Conservation (phyloP, 169 alveolate genomes). For the Eimeria praecox region DNA sequence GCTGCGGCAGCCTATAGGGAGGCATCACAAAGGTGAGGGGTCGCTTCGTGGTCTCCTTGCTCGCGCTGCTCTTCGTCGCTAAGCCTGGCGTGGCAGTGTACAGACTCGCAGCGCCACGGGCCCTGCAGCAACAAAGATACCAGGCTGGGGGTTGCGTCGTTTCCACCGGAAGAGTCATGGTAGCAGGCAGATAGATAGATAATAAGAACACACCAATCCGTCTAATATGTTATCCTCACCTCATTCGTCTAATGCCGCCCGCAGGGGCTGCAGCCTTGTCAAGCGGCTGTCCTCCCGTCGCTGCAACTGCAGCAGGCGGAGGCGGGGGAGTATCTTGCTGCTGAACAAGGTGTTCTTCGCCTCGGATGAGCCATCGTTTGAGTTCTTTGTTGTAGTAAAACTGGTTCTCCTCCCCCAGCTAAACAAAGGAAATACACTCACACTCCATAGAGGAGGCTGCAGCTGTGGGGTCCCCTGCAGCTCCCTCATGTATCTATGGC, state of each 20-base stretch:
- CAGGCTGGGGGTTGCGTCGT: constrained; percentile 17
- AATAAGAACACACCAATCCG: not conserved
- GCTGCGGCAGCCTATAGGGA: constrained; percentile 58
- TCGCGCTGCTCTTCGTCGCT: constrained; percentile 47
- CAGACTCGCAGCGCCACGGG: constrained; percentile 76
- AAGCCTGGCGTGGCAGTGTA: constrained; percentile 82
- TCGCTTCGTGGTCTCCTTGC: constrained; percentile 4
- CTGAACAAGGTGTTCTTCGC: constrained; percentile 88
- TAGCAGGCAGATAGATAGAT: not conserved
- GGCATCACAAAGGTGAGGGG: constrained; percentile 65
- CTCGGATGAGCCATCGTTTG: constrained; percentile 92
- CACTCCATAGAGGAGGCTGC: not conserved
- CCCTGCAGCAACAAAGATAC: constrained; percentile 30
- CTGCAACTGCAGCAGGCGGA: constrained; percentile 75
- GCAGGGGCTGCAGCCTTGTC: not conserved
- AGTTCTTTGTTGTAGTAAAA: constrained; percentile 91
- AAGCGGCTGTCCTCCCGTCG: not conserved
- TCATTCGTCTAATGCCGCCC: constrained; percentile 61
- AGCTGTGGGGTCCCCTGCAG: not conserved
- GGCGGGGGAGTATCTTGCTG: constrained; percentile 77
- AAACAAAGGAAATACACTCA: not conserved
- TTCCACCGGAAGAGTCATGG: constrained; percentile 14
- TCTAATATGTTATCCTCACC: constrained; percentile 5
- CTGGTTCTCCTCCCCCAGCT: constrained; percentile 93
- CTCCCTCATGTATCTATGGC: not conserved